Evolutionary conservation across 768 basidiomycete genomes (phyloP).

Genomic region (Naganishia vishniacii): DNA sequence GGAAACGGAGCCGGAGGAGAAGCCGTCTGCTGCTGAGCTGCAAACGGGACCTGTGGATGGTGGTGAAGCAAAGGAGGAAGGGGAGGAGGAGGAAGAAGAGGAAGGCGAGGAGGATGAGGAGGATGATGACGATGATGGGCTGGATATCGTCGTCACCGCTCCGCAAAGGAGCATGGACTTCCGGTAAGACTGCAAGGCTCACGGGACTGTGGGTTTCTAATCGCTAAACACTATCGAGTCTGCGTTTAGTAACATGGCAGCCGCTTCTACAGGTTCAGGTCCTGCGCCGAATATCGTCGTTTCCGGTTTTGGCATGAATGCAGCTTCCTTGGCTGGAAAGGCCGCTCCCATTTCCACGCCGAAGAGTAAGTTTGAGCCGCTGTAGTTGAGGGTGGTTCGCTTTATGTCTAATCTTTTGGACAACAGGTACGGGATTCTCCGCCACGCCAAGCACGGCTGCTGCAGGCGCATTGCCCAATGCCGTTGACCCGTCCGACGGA

Average conservation of each 20-base stretch:
- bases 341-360: background rate
- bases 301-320: conserved; percentile 25
- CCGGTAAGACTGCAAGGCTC: too few species aligned
- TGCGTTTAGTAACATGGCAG: conserved; percentile 6
- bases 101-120: conserved; percentile 34
- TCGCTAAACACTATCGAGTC: background rate
- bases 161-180: conserved; percentile 41
- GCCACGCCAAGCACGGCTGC: background rate
- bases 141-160: conserved; percentile 40
- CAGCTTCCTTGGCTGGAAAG: conserved; percentile 17
- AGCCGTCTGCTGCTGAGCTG: background rate
- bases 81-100: conserved; percentile 33
- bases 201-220: background rate
- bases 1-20: background rate
- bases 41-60: conserved; percentile 29
- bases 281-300: conserved; percentile 25
- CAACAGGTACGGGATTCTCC: background rate
- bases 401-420: too few species aligned
- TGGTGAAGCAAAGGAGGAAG: conserved; percentile 31
- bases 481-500: background rate
- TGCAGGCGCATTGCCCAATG: background rate
- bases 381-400: too few species aligned
- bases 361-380: background rate
- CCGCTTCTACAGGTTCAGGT: conserved; percentile 8
- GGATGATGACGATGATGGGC: conserved; percentile 42